phyloP scores from a whole-genome alignment of 2,329 filamentous ascomycete species.

The Aspergillus luchuensis region DNA sequence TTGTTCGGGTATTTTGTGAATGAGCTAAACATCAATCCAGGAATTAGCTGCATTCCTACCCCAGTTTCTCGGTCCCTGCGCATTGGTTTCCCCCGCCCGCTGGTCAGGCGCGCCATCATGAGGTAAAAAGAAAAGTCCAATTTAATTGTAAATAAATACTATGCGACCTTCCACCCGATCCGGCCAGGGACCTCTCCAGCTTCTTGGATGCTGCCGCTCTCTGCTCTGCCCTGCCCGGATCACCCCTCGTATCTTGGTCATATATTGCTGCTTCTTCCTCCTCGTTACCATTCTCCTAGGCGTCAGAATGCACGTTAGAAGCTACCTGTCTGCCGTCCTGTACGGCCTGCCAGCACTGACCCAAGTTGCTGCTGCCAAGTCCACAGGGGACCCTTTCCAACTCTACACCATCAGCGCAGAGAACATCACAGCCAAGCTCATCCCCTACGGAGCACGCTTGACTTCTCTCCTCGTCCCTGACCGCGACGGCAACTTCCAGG shows the following conservation, averaged over 20 bases:
- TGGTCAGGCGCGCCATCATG: slow-evolving; percentile 25
- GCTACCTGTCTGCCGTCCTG: slow-evolving; percentile 36
- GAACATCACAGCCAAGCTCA: slow-evolving; percentile 52
- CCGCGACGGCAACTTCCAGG: slow-evolving; percentile 51
- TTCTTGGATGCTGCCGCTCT: slow-evolving; percentile 30
- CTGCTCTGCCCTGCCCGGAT: slow-evolving; percentile 33
- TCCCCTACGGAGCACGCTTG: slow-evolving; percentile 52
- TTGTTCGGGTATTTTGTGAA: slow-evolving; percentile 21
- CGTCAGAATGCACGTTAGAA: slow-evolving; percentile 41
- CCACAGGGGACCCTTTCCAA: slow-evolving; percentile 39
- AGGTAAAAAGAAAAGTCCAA: slow-evolving; percentile 11
- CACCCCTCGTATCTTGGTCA: slow-evolving; percentile 29
- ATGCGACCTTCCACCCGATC: slow-evolving; percentile 22
- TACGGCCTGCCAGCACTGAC: slow-evolving; percentile 36
- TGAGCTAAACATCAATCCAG: slow-evolving; percentile 22
- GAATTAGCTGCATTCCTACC: slow-evolving; percentile 20
- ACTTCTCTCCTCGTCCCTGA: slow-evolving; percentile 54
- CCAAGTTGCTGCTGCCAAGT: slow-evolving; percentile 14
- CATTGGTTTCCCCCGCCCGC: slow-evolving; percentile 15
- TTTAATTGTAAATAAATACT: slow-evolving; percentile 16
- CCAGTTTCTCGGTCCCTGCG: slow-evolving; percentile 19
- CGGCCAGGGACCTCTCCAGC: slow-evolving; percentile 18
- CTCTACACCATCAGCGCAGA: slow-evolving; percentile 49
- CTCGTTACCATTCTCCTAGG: slow-evolving; percentile 30
- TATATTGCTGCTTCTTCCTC: slow-evolving; percentile 36